Evolutionary conservation across 352 stramenopile species (phyloP).

Genomic region (Phytophthora pisi): DNA sequence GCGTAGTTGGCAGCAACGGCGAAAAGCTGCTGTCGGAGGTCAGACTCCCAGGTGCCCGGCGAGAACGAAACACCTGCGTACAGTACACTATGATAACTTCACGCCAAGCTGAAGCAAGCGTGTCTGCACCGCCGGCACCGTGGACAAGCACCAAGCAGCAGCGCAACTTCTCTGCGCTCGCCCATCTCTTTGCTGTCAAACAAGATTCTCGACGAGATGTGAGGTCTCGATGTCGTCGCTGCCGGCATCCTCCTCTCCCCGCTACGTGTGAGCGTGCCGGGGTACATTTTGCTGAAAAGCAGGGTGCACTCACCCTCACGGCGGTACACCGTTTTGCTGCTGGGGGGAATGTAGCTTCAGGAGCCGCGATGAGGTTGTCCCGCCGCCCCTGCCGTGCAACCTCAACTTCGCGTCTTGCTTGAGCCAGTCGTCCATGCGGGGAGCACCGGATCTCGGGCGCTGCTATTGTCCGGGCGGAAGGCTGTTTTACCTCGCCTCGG

Average conservation of each 20-base stretch:
- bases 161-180: background rate
- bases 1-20: no score
- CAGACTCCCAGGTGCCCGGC: no score
- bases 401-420: conserved; percentile 3
- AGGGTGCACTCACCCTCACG: background rate
- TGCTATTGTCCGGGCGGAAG: conserved; percentile 11
- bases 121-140: conserved; percentile 3
- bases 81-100: background rate
- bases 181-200: conserved; percentile 11
- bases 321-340: background rate
- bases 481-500: background rate
- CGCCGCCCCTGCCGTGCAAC: conserved; percentile 2
- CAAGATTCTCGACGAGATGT: background rate
- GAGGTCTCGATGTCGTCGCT: background rate
- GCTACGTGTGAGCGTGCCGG: conserved; percentile 4
- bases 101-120: no score
- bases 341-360: background rate
- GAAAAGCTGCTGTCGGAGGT: no score
- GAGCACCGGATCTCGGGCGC: conserved; percentile 5
- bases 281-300: background rate
- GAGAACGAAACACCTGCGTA: background rate
- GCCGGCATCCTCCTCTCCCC: background rate
- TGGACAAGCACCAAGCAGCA: conserved; percentile 3
- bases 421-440: background rate
- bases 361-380: background rate